Percentiles rank a stretch among this genome's conserved stretches.
phyloP scores from a whole-genome alignment of 257 asterid genomes.

The Knoxia roxburghii region DNA sequence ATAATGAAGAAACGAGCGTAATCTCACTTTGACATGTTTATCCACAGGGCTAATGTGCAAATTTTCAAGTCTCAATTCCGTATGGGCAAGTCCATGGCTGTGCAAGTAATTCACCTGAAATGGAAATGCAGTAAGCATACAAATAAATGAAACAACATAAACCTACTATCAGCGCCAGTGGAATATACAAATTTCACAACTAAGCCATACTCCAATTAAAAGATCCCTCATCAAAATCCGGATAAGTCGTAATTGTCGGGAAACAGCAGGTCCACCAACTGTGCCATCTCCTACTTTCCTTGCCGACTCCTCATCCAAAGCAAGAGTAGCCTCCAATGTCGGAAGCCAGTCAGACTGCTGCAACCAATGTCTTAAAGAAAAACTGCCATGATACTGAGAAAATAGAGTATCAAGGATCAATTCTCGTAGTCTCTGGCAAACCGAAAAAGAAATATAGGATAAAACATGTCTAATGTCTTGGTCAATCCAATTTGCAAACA shows the following conservation, averaged over 20 bases:
- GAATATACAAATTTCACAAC: conserved; percentile 11
- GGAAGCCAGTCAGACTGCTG: conserved; percentile 97
- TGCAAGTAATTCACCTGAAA: conserved; percentile 90
- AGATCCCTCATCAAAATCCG: conserved; percentile 92
- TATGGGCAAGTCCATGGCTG: conserved; percentile 97
- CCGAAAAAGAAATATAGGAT: background rate
- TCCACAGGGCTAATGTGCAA: conserved; percentile 90
- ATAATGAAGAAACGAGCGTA: conserved; percentile 10
- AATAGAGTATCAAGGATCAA: conserved; percentile 9
- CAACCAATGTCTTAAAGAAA: conserved; percentile 95
- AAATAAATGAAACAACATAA: conserved; percentile 8
- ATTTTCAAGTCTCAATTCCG: conserved; percentile 86
- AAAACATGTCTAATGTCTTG: background rate
- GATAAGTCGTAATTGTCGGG: conserved; percentile 75
- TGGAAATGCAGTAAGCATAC: conserved; percentile 14
- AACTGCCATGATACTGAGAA: conserved; percentile 84
- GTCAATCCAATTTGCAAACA: conserved; percentile 6
- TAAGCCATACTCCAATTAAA: conserved; percentile 68
- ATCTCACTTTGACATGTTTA: conserved; percentile 80
- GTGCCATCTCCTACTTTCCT: conserved; percentile 88
- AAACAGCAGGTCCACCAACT: conserved; percentile 87
- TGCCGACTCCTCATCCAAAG: conserved; percentile 78
- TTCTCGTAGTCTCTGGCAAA: background rate
- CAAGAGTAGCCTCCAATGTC: conserved; percentile 88
- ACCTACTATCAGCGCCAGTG: background rate